phyloP scores from a whole-genome alignment of 352 stramenopile species.

The Pythium scleroteichum region DNA sequence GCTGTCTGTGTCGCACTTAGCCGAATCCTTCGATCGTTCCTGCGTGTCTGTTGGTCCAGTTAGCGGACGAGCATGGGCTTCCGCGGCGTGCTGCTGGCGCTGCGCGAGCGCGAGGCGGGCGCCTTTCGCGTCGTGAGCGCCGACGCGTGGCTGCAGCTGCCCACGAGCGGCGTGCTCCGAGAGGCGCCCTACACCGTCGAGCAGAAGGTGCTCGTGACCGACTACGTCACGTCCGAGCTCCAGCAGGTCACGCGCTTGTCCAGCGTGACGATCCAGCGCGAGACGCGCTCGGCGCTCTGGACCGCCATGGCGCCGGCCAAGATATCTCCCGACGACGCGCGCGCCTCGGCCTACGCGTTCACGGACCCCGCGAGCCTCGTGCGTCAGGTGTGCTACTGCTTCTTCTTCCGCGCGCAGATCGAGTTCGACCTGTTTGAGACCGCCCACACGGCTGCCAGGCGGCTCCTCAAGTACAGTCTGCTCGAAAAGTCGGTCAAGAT shows the following conservation, averaged over 20 bases:
- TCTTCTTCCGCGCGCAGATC: conserved; percentile 57
- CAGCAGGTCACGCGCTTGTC: conserved; percentile 53
- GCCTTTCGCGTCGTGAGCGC: conserved; percentile 56
- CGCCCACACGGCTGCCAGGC: conserved; percentile 34
- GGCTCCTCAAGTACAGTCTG: conserved; percentile 47
- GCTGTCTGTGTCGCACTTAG: conserved; percentile 13
- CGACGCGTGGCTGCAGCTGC: conserved; percentile 46
- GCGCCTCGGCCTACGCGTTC: conserved; percentile 13
- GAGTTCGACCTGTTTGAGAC: conserved; percentile 59
- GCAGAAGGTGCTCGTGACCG: conserved; percentile 56
- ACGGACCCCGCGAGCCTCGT: conserved; percentile 1
- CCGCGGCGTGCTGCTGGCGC: conserved; percentile 60
- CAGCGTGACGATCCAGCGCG: conserved; percentile 36
- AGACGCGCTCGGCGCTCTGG: conserved; percentile 56
- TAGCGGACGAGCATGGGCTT: conserved; percentile 50
- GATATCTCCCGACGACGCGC: background rate
- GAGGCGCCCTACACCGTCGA: conserved; percentile 31
- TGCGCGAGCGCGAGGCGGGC: conserved; percentile 31
- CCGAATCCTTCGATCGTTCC: background rate
- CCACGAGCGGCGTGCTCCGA: conserved; percentile 21
- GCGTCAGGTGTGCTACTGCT: conserved; percentile 55
- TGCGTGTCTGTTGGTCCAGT: background rate
- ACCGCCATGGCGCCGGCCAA: conserved; percentile 21
- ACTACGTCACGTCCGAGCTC: conserved; percentile 53
- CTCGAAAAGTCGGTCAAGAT: conserved; percentile 51